These are phyloP conservation scores for Aspergillus funiculosus DNA, from an alignment of 495 filamentous ascomycete genomes.

Conservation along the genomic window DNA sequence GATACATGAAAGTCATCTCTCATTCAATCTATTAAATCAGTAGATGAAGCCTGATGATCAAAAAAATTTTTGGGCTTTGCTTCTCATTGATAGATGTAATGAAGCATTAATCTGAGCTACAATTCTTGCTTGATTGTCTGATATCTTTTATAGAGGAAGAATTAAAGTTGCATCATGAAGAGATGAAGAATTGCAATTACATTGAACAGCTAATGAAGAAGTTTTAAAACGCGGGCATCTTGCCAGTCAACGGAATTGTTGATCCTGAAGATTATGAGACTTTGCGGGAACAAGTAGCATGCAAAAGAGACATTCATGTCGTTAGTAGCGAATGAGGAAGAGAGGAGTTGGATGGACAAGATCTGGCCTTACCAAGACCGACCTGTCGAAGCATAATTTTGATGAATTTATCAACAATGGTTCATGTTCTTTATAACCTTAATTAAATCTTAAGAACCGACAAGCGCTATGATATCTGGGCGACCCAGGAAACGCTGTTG, in stretches of 20 bases:
- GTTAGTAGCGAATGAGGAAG: conserved; percentile 1
- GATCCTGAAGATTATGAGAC: conserved; percentile 2
- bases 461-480: too few species aligned
- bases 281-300: background rate
- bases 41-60: background rate
- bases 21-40: background rate
- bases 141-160: conserved; percentile 1
- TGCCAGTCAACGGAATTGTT: conserved; percentile 1
- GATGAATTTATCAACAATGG: too few species aligned
- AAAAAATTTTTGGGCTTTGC: background rate
- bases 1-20: background rate
- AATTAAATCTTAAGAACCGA: too few species aligned
- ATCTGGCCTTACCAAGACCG: conserved; percentile 9
- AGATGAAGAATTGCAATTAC: conserved; percentile 2
- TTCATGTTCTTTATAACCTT: too few species aligned
- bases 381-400: background rate
- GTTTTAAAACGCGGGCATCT: conserved; percentile 3
- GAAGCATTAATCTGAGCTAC: conserved; percentile 1
- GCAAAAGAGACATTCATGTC: conserved; percentile 2
- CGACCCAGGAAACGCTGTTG: too few species aligned
- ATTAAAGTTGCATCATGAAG: background rate
- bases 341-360: conserved; percentile 8
- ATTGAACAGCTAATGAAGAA: conserved; percentile 3
- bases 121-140: background rate
- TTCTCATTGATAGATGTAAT: background rate